These are phyloP conservation scores for Yamadazyma aaseri DNA, from an alignment of 1,139 yeast genomes.

Conservation along the genomic window DNA sequence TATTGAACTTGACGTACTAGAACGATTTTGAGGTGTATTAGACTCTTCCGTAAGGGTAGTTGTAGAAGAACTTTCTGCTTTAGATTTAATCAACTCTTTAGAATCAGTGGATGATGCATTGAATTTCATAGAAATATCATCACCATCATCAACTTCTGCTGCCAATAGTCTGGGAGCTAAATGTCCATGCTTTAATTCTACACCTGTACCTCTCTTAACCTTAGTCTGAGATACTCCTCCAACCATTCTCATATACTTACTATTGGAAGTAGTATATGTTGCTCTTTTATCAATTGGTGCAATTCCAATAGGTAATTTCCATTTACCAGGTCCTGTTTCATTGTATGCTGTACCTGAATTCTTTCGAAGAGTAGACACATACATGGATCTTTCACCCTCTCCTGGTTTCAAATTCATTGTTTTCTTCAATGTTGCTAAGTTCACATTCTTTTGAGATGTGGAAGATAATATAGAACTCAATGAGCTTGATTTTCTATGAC, in stretches of 20 bases:
- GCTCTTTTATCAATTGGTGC: constrained; percentile 40
- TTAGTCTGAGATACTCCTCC: constrained; percentile 26
- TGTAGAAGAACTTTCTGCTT: constrained; percentile 1
- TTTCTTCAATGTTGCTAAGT: constrained; percentile 38
- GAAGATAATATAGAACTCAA: constrained; percentile 39
- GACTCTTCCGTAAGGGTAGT: constrained; percentile 5
- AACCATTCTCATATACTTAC: constrained; percentile 31
- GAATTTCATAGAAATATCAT: constrained; percentile 20
- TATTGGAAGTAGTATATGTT: constrained; percentile 26
- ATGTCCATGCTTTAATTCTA: constrained; percentile 74
- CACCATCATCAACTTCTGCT: constrained; percentile 73
- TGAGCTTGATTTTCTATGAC: constrained; percentile 23
- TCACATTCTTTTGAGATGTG: constrained; percentile 36
- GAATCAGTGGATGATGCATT: constrained; percentile 1
- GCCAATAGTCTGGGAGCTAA: constrained; percentile 73
- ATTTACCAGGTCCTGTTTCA: constrained; percentile 52
- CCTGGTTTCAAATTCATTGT: constrained; percentile 42
- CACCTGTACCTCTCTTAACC: constrained; percentile 41
- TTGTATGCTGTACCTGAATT: constrained; percentile 57
- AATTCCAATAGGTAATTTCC: constrained; percentile 69
- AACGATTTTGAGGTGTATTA: constrained; percentile 15
- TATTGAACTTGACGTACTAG: constrained; percentile 23
- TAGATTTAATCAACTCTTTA: background rate
- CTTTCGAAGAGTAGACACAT: constrained; percentile 53
- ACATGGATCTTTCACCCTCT: constrained; percentile 52